A percentile compares a stretch with the other conserved stretches of the same genome.
Conservation (phyloP, 192 early-diverging fungal species). For the Cetraspora pellucida region DNA sequence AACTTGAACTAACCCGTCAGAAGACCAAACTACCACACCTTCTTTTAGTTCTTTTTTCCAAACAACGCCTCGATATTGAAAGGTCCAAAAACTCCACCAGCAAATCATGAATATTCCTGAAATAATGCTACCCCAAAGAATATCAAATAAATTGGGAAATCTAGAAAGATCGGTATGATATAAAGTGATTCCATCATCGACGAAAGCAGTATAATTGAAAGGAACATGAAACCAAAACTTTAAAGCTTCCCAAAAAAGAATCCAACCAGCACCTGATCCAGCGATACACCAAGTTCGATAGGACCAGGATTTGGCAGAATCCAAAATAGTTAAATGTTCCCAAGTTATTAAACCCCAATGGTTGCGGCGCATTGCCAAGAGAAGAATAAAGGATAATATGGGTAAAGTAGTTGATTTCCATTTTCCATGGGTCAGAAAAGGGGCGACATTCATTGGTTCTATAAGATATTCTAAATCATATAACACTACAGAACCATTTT, state of each 20-base stretch:
- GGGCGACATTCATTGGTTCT: conserved; percentile 37
- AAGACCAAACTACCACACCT: conserved; percentile 53
- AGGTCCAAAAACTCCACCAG: conserved; percentile 63
- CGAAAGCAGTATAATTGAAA: background rate
- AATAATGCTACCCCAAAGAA: conserved; percentile 44
- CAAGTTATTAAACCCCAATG: conserved; percentile 59
- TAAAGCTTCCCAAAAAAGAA: conserved; percentile 44
- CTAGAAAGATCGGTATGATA: conserved; percentile 42
- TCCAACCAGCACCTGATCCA: conserved; percentile 55
- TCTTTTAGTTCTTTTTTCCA: conserved; percentile 58
- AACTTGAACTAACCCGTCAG: background rate
- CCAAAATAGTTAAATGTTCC: conserved; percentile 54
- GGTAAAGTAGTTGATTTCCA: conserved; percentile 49
- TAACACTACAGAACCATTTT: background rate
- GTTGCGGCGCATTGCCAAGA: conserved; percentile 53
- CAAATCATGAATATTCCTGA: conserved; percentile 52
- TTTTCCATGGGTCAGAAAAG: conserved; percentile 48
- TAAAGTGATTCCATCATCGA: conserved; percentile 21
- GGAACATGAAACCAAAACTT: conserved; percentile 45
- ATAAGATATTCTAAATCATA: conserved; percentile 31
- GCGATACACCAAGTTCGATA: conserved; percentile 56
- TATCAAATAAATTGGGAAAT: conserved; percentile 42
- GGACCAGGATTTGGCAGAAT: conserved; percentile 43
- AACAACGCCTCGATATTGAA: conserved; percentile 55
- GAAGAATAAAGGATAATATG: conserved; percentile 46